Evolutionary conservation across 2,329 filamentous ascomycete genomes (phyloP), one percentile per base, ranked within the genome.

Genomic region (Aspergillus sp.): DNA sequence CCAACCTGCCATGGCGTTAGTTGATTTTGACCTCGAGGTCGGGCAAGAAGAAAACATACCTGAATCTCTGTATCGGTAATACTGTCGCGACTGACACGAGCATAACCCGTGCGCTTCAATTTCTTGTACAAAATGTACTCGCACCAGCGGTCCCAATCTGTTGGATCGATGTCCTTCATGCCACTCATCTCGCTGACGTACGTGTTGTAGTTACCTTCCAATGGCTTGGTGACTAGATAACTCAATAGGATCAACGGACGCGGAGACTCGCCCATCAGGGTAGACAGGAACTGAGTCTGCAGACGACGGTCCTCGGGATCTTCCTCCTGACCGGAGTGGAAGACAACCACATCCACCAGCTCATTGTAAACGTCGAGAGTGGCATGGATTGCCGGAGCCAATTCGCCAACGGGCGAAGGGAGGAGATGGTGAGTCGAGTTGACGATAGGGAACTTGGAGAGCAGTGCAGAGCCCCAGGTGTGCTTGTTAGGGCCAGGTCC

Each of bases 31-130:
- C 36, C 7, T 44, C 4, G 8, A 32, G 26, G 42, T 10, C 12
- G 4, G 33, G 41, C 12, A 49, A 32, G 12, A 27, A 8, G 38
- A 28, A 28, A 36, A 60, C 73, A 60, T 72, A 82, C 86, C 75
- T 98, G 93, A 46, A 98, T 76, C 71, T 98, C 93, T 2, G 93
- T 98, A 64, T 98, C 93, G 8, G 93, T 98, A 57, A 98, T 97
- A 1, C 88, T 94, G 57, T 83, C 83, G 57, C 93, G 78, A 59
- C 85, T 91, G 44, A 98, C 84, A 45, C 93, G 77, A 3, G 93
- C 93, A 65, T 98, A 98, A 1, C 88, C 91, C 0, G 86, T 84
- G 51, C 91, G 79, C 68, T 83, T 84, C 52, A 98, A 71, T 8
- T 83, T 83, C 75, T 96, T 96, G 76, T 88, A 98, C 28, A 98